Evolutionary conservation across 140 eudicot genomes (phyloP).

Genomic region (Senecio squalidus): DNA sequence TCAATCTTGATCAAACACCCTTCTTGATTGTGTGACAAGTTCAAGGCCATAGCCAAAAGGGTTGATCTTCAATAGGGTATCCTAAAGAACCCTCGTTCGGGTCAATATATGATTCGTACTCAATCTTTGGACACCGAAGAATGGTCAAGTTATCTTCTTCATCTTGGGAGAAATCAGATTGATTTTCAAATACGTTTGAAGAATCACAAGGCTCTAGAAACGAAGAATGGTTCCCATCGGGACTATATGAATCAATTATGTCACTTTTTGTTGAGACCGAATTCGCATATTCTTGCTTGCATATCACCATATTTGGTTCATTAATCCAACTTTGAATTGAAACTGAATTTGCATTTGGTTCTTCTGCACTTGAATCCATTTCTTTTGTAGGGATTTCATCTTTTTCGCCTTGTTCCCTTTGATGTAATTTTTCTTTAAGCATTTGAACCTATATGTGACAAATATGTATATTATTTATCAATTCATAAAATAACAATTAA

Average conservation of each 20-base stretch:
- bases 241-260: slow-evolving; percentile 65
- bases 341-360: slow-evolving; percentile 13
- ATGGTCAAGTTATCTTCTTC: slow-evolving; percentile 54
- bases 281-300: slow-evolving; percentile 55
- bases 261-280: slow-evolving; percentile 72
- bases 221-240: slow-evolving; percentile 45
- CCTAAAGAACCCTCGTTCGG: slow-evolving; percentile 44
- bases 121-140: slow-evolving; percentile 50
- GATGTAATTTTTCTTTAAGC: slow-evolving; percentile 48
- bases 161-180: slow-evolving; percentile 59
- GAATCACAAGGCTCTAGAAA: slow-evolving; percentile 66
- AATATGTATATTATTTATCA: too few species aligned
- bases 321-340: slow-evolving; percentile 23
- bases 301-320: slow-evolving; percentile 25
- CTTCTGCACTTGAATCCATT: slow-evolving; percentile 22
- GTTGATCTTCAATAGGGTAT: slow-evolving; percentile 52
- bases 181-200: slow-evolving; percentile 45
- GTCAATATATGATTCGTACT: slow-evolving; percentile 43
- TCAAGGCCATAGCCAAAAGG: slow-evolving; percentile 70
- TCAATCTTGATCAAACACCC: slow-evolving; percentile 25
- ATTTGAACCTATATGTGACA: slow-evolving; percentile 39
- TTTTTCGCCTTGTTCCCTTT: slow-evolving; percentile 23
- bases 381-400: slow-evolving; percentile 24
- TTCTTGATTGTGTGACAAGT: not conserved
- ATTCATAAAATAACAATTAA: too few species aligned